Base-by-base conservation (phyloP, 108 stramenopile genomes). In the Conticribra weissflogii region DNA sequence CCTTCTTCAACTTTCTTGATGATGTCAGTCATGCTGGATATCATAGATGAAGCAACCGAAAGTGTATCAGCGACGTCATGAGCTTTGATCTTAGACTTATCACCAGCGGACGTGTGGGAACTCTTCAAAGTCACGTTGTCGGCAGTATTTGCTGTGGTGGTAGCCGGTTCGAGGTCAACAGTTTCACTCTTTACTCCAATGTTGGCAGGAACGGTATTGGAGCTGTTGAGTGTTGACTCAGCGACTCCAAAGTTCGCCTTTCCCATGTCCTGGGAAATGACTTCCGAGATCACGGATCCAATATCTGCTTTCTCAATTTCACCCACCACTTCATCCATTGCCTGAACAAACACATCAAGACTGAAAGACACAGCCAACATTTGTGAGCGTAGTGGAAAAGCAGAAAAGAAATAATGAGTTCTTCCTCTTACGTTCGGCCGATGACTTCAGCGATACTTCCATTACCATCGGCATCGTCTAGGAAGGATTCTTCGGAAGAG, bases 361-460 rank as follows among this genome's bases (percentile, higher is more conserved):
- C 73, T 74, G 45, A 36, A 59, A 50, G n/a, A n/a, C n/a, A n/a
- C n/a, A n/a, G n/a, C n/a, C n/a, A n/a, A n/a, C n/a, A n/a, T 30
- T 28, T 58, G 30, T 33, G 8, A 51, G 31, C 36, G 24, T 9
- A 14, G 34, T 36, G 14, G 32, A 15, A 53, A 15, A 4, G 23
- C 30, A 33, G 44, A 59, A 23, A 17, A 53, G 0, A 16, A 28
- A 24, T 16, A 5, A 14, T 50, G 18, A 41, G 32, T 17, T 28
- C 3, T 19, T 60, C 16, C 53, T 57, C 60, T 84, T 45, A 66
- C 75, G 69, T 78, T 30, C 58, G 63, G 0, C 92, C 92, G 51
- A 93, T 71, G 14, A 59, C 77, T 63, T 89, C 83, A 0, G 92
- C 89, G 50, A 90, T 74, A 29, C 88, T 88, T 8, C 88, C 88